phyloP scores from a whole-genome alignment of 2,329 filamentous ascomycete species.

The Coniochaeta prunicola region DNA sequence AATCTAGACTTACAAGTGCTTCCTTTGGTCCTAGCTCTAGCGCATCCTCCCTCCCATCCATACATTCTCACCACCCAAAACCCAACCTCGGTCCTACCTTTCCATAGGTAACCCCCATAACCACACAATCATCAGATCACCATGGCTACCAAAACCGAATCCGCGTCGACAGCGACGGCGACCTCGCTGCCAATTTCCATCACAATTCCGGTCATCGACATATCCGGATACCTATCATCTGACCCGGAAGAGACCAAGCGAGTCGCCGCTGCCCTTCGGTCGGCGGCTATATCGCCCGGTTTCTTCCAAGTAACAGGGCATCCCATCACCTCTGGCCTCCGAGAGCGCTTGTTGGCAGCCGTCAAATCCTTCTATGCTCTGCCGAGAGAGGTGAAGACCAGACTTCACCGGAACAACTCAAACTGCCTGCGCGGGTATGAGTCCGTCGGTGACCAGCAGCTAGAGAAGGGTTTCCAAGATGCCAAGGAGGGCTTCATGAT shows the following conservation, averaged over 20 bases:
- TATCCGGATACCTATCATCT: constrained; percentile 14
- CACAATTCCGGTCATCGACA: constrained; percentile 20
- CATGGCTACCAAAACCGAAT: neutral
- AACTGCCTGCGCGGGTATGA: constrained; percentile 19
- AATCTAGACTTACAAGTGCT: neutral
- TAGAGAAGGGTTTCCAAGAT: constrained; percentile 18
- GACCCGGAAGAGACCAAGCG: constrained; percentile 8
- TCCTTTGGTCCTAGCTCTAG: neutral
- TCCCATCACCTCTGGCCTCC: constrained; percentile 17
- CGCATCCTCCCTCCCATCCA: neutral
- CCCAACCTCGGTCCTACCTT: neutral
- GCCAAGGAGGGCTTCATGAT: constrained; percentile 26
- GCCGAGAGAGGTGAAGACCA: constrained; percentile 17
- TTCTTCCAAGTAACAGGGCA: constrained; percentile 29
- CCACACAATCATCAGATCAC: neutral
- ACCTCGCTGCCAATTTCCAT: constrained; percentile 1
- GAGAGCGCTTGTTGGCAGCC: constrained; percentile 16
- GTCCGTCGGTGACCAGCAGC: constrained; percentile 13
- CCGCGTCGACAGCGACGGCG: neutral
- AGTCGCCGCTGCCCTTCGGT: constrained; percentile 10
- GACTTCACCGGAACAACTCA: constrained; percentile 13
- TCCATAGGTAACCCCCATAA: too few species aligned
- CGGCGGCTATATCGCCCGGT: constrained; percentile 17
- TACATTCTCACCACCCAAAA: neutral
- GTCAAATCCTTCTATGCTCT: constrained; percentile 22